Base-by-base conservation (phyloP, 306 rosid species). In the Arachis stenosperma region DNA sequence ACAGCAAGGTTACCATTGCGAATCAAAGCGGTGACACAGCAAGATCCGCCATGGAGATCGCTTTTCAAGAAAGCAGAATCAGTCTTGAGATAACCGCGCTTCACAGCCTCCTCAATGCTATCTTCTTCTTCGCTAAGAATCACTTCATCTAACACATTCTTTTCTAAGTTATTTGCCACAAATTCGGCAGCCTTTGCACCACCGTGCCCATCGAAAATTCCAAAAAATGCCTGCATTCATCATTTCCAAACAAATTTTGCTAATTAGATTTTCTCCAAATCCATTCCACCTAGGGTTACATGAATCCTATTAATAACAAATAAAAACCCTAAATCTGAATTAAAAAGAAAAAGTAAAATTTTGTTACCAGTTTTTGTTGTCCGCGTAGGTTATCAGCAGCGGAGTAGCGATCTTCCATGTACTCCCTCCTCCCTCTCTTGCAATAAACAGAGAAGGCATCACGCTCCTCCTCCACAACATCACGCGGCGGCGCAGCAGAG, bases 141-240 rank as follows among this genome's bases (percentile, higher is more conserved):
- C 36, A 91, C 81, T 78, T 89, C 93, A 44, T 86, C 91, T 57
- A 90, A 37, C 30, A 94, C 73, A 65, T 90, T 91, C 84, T 83
- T 91, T 52, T 76, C 83, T 59, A 94, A 87, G 82, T 94, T 88
- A 14, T 77, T 78, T 4, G 99, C 91, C 2, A 95, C 96, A 77
- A 81, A 94, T 67, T 91, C 95, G 0, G 97, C 97, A 41, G 97
- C 97, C 69, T 91, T 89, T 0, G 85, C 82, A 67, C 99, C 99
- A 22, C 99, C 97, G 37, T 94, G 97, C n/a, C 99, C 97, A 79
- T 91, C 99, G 79, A 84, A 94, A 66, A 94, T 64, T 9, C 97
- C 99, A 33, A 94, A 94, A 73, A 94, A 78, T 8, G 97, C 95
- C 99, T 94, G 97, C 73, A 39, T 78, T 63, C n/a, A 72, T 29